Base-by-base conservation (phyloP, 164 flowering plant genomes). In the Macadamia integrifolia region DNA sequence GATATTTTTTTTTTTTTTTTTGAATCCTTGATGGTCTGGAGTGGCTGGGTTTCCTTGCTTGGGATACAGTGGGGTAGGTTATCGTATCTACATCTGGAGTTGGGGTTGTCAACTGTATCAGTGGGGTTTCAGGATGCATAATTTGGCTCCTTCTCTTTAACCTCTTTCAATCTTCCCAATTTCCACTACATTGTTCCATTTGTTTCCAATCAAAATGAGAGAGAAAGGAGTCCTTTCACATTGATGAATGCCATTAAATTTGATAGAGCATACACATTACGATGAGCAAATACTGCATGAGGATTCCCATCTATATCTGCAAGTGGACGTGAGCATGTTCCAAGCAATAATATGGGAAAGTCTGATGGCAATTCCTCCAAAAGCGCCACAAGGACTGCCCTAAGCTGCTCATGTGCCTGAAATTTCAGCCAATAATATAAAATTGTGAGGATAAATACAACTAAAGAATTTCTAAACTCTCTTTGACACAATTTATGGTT, bases 371-470 rank as follows among this genome's bases (percentile, higher is more conserved):
- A 72, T 65, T 93, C 99, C 72, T 88, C 98, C 81, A 95, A 80
- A 65, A 95, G 78, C 46, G 95, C 84, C 76, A 78, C 61, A 52
- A 95, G 76, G 61, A 95, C 99, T 67, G 98, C 99, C 80, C 75
- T 87, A 40, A 95, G 92, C 78, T 95, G 99, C 71, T 87, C 96
- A 74, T 95, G 90, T 62, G 99, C 98, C 99, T 95, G 87, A 68
- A 70, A 72, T 69, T 44, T 64, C 14, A n/a, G 42, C 64, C 57
- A 62, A 29, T 55, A 61, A 29, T 74, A 15, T 32, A 61, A 61
- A 18, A 9, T 43, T 66, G 23, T 66, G 69, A 62, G 74, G 43
- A 66, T 42, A 58, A 64, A 14, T 31, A 46, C 35, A 43, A 62
- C 49, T 50, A 48, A 58, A 35, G 18, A 52, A 44, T 15, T n/a